Evolutionary conservation across 2,329 filamentous ascomycete genomes (phyloP).

Genomic region (Paecilomyces formosus): DNA sequence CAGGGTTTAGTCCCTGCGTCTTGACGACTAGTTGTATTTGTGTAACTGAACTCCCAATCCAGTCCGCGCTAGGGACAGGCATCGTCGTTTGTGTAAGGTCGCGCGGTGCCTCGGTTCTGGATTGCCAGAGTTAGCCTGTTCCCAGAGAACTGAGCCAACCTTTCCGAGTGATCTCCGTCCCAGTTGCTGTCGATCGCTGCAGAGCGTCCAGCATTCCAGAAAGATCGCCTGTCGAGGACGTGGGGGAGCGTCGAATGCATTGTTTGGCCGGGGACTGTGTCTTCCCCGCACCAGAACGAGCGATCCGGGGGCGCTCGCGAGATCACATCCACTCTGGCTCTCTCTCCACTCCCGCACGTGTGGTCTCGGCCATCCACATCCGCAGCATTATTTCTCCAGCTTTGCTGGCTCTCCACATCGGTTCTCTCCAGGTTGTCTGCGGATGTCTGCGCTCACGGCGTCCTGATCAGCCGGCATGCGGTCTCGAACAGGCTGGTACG

Average conservation of each 20-base stretch:
- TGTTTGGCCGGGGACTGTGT: not conserved
- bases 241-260: not conserved
- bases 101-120: not conserved
- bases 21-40: not conserved
- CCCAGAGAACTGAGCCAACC: not conserved
- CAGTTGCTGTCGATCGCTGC: not conserved
- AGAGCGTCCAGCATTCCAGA: not conserved
- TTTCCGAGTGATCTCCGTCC: not conserved
- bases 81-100: not conserved
- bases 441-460: conserved; percentile 3
- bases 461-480: conserved; percentile 25
- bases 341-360: not conserved
- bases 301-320: not conserved
- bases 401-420: not conserved
- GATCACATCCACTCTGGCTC: not conserved
- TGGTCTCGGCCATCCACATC: not conserved
- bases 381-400: not conserved
- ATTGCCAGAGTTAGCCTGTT: not conserved
- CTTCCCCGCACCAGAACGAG: not conserved
- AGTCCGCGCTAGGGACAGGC: not conserved
- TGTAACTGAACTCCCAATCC: not conserved
- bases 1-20: not conserved
- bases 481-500: conserved; percentile 38
- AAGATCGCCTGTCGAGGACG: not conserved
- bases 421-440: not conserved